Conservation (phyloP, 257 asterid species). For the Agastache rugosa region DNA sequence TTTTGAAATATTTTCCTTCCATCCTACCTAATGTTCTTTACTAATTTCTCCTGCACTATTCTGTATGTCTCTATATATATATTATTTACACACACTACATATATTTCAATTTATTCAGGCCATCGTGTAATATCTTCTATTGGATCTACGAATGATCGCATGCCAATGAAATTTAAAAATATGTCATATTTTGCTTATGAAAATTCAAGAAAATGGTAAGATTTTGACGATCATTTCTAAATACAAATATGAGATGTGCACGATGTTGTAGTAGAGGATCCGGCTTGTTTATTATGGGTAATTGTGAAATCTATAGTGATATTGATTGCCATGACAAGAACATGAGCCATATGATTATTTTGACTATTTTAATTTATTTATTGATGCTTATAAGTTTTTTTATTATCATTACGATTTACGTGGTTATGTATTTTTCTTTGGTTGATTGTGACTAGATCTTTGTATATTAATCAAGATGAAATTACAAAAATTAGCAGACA, state of each 20-base stretch:
- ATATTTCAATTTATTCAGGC: too few species aligned
- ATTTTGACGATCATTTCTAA: too few species aligned
- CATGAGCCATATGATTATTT: neutral
- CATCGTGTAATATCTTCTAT: too few species aligned
- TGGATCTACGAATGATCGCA: too few species aligned
- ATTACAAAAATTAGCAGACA: slow-evolving; percentile 19
- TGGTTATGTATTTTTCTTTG: neutral
- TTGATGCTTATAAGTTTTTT: neutral
- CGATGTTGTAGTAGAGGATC: too few species aligned
- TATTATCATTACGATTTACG: too few species aligned
- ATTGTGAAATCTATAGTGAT: neutral
- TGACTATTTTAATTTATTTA: neutral
- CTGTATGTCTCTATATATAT: neutral
- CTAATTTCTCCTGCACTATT: neutral
- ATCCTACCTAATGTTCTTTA: slow-evolving; percentile 39
- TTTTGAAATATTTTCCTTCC: slow-evolving; percentile 26
- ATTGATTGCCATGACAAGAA: neutral
- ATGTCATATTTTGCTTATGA: too few species aligned
- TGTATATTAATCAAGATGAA: neutral
- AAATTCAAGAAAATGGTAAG: too few species aligned
- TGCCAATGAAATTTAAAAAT: too few species aligned
- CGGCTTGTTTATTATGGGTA: neutral
- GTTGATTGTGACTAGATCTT: slow-evolving; percentile 13
- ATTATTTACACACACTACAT: neutral
- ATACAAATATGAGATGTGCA: too few species aligned